These are phyloP conservation scores for Quercus parvula DNA, from an alignment of 306 rosid species.

Conservation along the genomic window DNA sequence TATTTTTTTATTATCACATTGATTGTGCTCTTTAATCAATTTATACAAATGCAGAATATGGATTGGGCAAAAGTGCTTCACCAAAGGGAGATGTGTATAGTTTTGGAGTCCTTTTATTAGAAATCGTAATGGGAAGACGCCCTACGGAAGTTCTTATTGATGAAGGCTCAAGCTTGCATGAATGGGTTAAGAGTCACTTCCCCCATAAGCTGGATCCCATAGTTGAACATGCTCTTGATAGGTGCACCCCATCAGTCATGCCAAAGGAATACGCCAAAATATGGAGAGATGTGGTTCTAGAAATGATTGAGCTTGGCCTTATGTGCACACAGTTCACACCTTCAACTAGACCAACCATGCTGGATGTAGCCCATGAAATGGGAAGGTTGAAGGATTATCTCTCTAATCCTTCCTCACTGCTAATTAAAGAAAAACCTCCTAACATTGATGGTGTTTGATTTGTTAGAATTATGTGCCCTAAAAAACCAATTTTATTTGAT, in stretches of 20 bases:
- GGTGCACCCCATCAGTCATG: conserved; percentile 28
- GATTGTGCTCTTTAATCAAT: neutral
- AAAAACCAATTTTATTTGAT: no score
- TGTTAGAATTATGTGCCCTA: no score
- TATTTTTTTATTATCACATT: neutral
- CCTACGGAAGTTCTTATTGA: conserved; percentile 63
- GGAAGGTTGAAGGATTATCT: conserved; percentile 68
- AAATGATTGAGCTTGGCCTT: conserved; percentile 75
- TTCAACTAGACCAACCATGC: conserved; percentile 75
- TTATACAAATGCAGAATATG: conserved; percentile 59
- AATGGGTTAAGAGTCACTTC: conserved; percentile 76
- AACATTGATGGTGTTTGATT: conserved; percentile 5
- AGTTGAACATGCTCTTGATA: conserved; percentile 50
- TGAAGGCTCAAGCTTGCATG: conserved; percentile 76
- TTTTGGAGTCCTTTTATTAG: conserved; percentile 71
- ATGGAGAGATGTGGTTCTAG: conserved; percentile 53
- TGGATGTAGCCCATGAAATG: conserved; percentile 70
- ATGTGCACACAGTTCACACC: conserved; percentile 74
- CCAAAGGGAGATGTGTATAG: conserved; percentile 79
- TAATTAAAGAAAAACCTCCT: conserved; percentile 23
- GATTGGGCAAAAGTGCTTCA: conserved; percentile 75
- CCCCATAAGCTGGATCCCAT: conserved; percentile 48
- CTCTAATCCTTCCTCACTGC: conserved; percentile 33
- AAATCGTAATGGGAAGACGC: conserved; percentile 63
- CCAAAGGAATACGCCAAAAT: conserved; percentile 25